A percentile compares a stretch with the other conserved stretches of the same genome.
These are phyloP conservation scores for Inga oerstediana DNA, from an alignment of 306 rosid genomes.

Conservation along the genomic window DNA sequence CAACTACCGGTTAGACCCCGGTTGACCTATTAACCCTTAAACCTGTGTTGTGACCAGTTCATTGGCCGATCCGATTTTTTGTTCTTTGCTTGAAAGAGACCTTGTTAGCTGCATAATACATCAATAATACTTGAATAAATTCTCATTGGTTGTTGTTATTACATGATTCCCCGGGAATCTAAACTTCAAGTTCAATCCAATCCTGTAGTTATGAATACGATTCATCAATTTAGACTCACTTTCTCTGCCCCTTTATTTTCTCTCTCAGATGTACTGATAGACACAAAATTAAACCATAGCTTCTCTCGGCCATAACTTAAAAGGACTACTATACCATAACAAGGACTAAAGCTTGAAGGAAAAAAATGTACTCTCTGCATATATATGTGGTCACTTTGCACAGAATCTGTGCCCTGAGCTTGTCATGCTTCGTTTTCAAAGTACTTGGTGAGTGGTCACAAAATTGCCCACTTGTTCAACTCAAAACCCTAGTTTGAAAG, in stretches of 20 bases:
- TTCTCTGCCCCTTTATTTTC: constrained; percentile 9
- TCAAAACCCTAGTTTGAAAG: constrained; percentile 10
- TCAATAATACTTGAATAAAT: background rate
- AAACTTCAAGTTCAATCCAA: background rate
- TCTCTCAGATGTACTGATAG: background rate
- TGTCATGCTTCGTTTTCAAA: constrained; percentile 41
- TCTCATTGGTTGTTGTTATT: background rate
- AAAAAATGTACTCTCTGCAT: constrained; percentile 1
- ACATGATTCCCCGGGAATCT: background rate
- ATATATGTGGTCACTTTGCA: constrained; percentile 5
- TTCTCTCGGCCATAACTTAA: background rate
- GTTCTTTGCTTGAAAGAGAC: background rate
- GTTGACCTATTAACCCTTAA: no score
- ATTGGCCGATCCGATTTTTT: no score
- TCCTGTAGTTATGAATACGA: background rate
- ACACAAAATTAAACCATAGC: background rate
- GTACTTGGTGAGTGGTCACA: constrained; percentile 21
- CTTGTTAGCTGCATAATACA: background rate
- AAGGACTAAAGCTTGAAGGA: constrained; percentile 26
- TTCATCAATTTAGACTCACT: constrained; percentile 5
- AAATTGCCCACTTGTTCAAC: constrained; percentile 22
- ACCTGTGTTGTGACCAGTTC: no score
- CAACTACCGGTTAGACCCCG: no score
- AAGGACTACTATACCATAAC: background rate
- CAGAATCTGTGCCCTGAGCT: constrained; percentile 1